Evolutionary conservation across 108 stramenopile species (phyloP), one percentile per base, ranked within the genome.

Genomic region (Nitzschia sp.): DNA sequence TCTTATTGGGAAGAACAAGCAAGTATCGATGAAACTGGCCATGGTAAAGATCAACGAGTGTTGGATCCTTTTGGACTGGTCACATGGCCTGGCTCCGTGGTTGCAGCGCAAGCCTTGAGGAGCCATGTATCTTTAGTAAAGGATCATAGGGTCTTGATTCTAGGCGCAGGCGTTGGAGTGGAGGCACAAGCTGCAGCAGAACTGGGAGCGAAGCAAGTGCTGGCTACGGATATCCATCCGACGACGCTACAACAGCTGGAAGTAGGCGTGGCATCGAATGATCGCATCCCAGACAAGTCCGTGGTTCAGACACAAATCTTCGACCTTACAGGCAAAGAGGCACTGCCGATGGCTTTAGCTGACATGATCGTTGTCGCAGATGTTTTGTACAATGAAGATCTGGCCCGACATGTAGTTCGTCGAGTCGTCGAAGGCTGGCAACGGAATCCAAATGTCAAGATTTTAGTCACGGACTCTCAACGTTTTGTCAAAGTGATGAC

Each of bases 41-140:
- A n/a, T 8, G 21, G 24, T 47, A 25, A 38, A 15, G n/a, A 46
- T 5, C 32, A 34, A 25, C 34, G 68, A 45, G 28, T 82, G 48
- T 75, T 87, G 30, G 92, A 93, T 76, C 92, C 92, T 17, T 93
- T 93, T 76, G 89, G 92, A 35, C 61, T 88, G 11, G 82, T 93
- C 34, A 76, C 85, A 48, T 93, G 92, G 92, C 92, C 92, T 30
- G 92, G 92, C 3, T 78, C 84, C 27, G 84, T 93, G 27, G 34
- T 84, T 38, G 92, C 92, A n/a, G 75, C 82, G 1, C 78, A 70
- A 57, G 92, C 88, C 64, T 48, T 93, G 45, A 54, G 49, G 13
- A 51, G 21, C n/a, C 17, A 51, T 5, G 4, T 5, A 51, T 42
- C 38, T 13, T 19, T 27, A 5, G 62, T 68, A 56, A 17, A 59